These are phyloP conservation scores for Phytophthora gonapodyides DNA, from an alignment of 352 stramenopile species.

Conservation along the genomic window DNA sequence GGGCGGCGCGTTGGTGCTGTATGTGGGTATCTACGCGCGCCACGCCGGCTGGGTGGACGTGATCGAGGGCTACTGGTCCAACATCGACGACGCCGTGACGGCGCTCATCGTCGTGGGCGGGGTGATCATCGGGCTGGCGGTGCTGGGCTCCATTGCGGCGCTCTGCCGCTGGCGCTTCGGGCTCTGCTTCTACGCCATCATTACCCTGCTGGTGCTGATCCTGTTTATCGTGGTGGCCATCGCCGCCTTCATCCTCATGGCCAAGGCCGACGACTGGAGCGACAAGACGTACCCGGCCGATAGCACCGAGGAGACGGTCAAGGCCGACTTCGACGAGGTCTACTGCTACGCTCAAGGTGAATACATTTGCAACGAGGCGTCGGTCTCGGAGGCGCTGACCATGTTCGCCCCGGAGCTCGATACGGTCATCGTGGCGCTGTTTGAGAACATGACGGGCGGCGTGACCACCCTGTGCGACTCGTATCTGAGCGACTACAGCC, in stretches of 20 bases:
- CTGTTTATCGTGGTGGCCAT: conserved; percentile 54
- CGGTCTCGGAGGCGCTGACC: conserved; percentile 43
- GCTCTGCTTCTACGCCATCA: conserved; percentile 59
- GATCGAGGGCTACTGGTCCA: conserved; percentile 54
- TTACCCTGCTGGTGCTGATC: conserved; percentile 59
- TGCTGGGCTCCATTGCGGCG: conserved; percentile 60
- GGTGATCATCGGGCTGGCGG: conserved; percentile 60
- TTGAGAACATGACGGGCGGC: conserved; percentile 47
- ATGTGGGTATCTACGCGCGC: conserved; percentile 47
- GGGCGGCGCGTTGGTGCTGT: conserved; percentile 59
- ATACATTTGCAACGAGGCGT: conserved; percentile 67
- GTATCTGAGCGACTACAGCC: conserved; percentile 38
- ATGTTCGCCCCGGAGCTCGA: conserved; percentile 52
- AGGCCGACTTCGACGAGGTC: conserved; percentile 60
- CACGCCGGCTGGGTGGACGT: conserved; percentile 60
- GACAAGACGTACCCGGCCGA: conserved; percentile 49
- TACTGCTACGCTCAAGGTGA: conserved; percentile 80
- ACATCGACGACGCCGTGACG: conserved; percentile 48
- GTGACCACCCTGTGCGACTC: conserved; percentile 64
- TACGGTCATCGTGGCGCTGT: conserved; percentile 30
- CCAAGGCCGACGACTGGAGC: conserved; percentile 53
- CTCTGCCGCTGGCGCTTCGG: conserved; percentile 57
- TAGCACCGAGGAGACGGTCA: conserved; percentile 51
- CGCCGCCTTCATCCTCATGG: conserved; percentile 48
- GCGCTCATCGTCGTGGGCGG: conserved; percentile 53